phyloP scores from a whole-genome alignment of 805 yeast genomes.

The Kodamaea leandrae region DNA sequence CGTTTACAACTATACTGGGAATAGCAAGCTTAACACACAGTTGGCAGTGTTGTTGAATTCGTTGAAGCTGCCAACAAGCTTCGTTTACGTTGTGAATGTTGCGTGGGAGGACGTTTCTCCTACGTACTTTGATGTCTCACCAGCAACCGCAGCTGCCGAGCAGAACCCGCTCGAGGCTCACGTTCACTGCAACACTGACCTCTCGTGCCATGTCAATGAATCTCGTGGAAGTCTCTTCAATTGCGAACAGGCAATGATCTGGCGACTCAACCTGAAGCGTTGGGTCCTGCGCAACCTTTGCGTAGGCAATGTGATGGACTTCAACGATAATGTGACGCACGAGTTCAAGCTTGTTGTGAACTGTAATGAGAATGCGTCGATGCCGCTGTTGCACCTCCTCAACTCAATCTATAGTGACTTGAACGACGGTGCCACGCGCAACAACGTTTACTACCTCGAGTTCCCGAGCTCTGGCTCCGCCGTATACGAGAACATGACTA shows the following conservation, averaged over 20 bases:
- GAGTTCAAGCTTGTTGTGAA: conserved; percentile 18
- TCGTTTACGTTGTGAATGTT: conserved; percentile 20
- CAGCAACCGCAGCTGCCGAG: not conserved
- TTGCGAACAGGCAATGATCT: conserved; percentile 33
- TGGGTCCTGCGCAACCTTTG: conserved; percentile 27
- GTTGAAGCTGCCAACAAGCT: conserved; percentile 12
- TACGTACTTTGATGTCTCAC: not conserved
- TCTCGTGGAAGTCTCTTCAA: conserved; percentile 6
- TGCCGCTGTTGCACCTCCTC: conserved; percentile 17
- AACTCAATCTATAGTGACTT: conserved; percentile 13
- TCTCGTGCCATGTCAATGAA: conserved; percentile 4
- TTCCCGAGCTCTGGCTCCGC: conserved; percentile 33
- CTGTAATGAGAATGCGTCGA: conserved; percentile 20
- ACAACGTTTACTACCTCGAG: conserved; percentile 25
- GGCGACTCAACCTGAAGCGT: conserved; percentile 31
- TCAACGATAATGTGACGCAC: conserved; percentile 15
- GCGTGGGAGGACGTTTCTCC: conserved; percentile 9
- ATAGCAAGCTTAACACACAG: conserved; percentile 8
- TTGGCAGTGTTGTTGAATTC: conserved; percentile 19
- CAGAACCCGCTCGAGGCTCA: not conserved
- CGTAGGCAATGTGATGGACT: conserved; percentile 33
- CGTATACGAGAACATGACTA: conserved; percentile 19
- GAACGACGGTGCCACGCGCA: conserved; percentile 4
- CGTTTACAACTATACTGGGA: conserved; percentile 25
- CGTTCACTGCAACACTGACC: not conserved